A percentile compares a stretch with the other conserved stretches of the same genome.
phyloP scores from a whole-genome alignment of 257 asterid species.

The Osmanthus fragrans region DNA sequence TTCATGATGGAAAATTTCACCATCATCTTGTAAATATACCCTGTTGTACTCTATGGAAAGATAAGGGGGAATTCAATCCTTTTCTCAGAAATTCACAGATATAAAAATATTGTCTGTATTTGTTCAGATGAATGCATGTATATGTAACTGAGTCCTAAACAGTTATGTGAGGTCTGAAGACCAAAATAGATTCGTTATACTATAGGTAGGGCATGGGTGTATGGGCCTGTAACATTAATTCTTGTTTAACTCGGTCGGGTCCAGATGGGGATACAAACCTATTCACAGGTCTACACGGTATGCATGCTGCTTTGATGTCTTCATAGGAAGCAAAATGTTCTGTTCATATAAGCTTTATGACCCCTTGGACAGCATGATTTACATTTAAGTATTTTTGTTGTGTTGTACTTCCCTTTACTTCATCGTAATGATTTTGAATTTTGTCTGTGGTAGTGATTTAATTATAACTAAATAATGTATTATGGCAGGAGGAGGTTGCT shows the following conservation, averaged over 20 bases:
- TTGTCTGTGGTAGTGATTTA: neutral
- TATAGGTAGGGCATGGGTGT: neutral
- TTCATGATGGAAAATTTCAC: too few relatives aligned
- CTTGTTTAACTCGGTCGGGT: neutral
- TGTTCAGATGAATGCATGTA: neutral
- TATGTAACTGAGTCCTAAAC: neutral
- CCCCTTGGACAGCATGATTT: neutral
- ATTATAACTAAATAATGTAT: conserved; percentile 3
- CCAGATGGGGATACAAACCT: neutral
- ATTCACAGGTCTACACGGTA: neutral
- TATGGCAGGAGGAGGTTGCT: conserved; percentile 88
- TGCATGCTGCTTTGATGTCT: neutral
- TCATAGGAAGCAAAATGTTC: neutral
- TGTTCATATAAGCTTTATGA: neutral
- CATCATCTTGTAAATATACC: too few relatives aligned
- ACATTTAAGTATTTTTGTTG: neutral
- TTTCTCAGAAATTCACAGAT: too few relatives aligned
- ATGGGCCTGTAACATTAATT: neutral
- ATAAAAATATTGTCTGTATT: neutral
- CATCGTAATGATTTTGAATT: neutral
- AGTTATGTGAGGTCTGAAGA: neutral
- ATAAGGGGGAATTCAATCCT: too few relatives aligned
- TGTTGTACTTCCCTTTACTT: neutral
- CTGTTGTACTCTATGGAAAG: too few relatives aligned
- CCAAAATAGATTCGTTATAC: neutral